Base-by-base conservation (phyloP, 768 basidiomycete genomes). In the Sporobolomyces pararoseus region DNA sequence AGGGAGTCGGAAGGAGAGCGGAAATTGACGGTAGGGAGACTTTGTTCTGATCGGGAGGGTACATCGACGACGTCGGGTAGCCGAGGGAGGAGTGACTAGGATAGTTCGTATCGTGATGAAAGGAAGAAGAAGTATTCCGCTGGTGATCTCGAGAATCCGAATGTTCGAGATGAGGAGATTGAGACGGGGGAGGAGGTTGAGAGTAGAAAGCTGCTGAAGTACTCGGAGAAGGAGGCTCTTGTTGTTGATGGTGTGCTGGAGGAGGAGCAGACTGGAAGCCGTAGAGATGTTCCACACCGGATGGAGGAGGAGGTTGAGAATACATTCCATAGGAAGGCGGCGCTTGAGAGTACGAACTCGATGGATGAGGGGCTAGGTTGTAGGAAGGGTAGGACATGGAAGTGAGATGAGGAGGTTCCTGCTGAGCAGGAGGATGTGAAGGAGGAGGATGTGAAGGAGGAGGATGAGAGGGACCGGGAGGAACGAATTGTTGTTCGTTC, bases 1-100 rank as follows among this genome's bases (percentile, higher is more conserved):
- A 63, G 32, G 59, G 69, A 1, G 63, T 14, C 7, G 72, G 72
- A 0, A 73, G 57, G 35, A 73, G 72, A 2, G 44, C 39, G 13
- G 68, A 69, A 44, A 73, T 73, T n/a, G 68, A 64, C n/a, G 72
- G 72, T 4, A 73, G 72, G 0, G 68, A 66, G 19, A 73, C 52
- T 50, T 63, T 60, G 63, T 57, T 57, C 5, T 63, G 63, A 21
- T 59, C 61, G 29, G 68, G 55, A 4, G 55, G 58, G 57, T 50
- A 59, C 17, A 17, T 17, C 17, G 57, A 12, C 12, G 49, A 7
- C 7, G 35, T 10, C 29, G 64, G 31, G 31, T 42, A 55, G 53
- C 44, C 60, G 47, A 35, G 46, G 7, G 29, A 7, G 5, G 47
- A 3, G n/a, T 63, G 32, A 46, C 17, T 47, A 44, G 37, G 32